Conservation (phyloP, 345 rosid species). For the Hibiscus mutabilis region DNA sequence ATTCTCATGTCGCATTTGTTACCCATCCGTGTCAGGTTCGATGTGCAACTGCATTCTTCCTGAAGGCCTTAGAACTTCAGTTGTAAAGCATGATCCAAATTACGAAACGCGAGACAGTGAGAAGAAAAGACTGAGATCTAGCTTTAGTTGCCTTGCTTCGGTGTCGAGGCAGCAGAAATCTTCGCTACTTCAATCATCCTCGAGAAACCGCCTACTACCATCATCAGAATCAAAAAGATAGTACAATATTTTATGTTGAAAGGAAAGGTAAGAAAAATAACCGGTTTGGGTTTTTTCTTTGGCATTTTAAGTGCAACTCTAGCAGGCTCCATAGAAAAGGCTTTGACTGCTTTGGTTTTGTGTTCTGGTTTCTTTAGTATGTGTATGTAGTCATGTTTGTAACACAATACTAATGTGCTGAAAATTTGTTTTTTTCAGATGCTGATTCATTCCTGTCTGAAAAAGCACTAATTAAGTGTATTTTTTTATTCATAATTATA, state of each 20-base stretch:
- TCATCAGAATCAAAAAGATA: conserved; percentile 82
- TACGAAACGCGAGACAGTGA: conserved; percentile 55
- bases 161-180: conserved; percentile 80
- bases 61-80: conserved; percentile 61
- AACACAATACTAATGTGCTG: not conserved
- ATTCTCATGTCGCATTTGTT: conserved; percentile 11
- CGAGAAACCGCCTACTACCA: conserved; percentile 67
- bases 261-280: conserved; percentile 40
- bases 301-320: not conserved
- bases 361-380: not conserved
- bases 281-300: not conserved
- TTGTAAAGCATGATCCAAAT: conserved; percentile 51
- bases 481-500: not conserved
- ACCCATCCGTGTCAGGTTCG: conserved; percentile 44
- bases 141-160: conserved; percentile 66
- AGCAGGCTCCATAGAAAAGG: not conserved
- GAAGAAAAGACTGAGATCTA: conserved; percentile 50
- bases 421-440: not conserved
- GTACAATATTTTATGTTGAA: conserved; percentile 45
- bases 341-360: not conserved
- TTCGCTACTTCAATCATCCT: conserved; percentile 57
- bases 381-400: not conserved
- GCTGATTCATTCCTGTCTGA: not conserved
- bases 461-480: not conserved
- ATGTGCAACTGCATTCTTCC: conserved; percentile 89